Percentiles rank a stretch among this genome's conserved stretches.
phyloP scores from a whole-genome alignment of 306 rosid genomes.

The Vigna unguiculata region DNA sequence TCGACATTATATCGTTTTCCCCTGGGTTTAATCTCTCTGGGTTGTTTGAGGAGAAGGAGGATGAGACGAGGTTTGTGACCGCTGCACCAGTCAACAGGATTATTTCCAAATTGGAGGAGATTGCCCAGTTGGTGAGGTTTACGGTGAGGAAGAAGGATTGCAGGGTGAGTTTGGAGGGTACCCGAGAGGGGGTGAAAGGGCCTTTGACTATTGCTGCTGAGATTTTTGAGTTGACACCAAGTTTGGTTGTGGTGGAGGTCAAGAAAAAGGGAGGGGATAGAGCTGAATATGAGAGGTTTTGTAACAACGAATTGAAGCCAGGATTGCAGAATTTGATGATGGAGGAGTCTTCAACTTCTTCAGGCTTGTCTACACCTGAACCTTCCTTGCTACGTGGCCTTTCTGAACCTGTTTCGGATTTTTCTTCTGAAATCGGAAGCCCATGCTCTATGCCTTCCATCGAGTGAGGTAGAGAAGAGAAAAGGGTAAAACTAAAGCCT shows the following conservation, averaged over 20 bases:
- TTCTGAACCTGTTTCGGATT: conserved; percentile 34
- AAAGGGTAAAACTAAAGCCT: conserved; percentile 44
- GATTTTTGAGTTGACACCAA: conserved; percentile 82
- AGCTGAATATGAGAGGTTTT: conserved; percentile 76
- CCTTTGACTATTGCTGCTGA: conserved; percentile 89
- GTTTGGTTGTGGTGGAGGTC: conserved; percentile 84
- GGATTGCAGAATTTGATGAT: conserved; percentile 66
- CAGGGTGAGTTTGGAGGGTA: conserved; percentile 85
- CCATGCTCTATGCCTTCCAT: conserved; percentile 14
- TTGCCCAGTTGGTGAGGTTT: conserved; percentile 76
- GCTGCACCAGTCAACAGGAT: conserved; percentile 74
- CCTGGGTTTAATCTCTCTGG: conserved; percentile 86
- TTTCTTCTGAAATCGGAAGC: conserved; percentile 23
- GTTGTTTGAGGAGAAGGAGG: conserved; percentile 85
- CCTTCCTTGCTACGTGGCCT: conserved; percentile 36
- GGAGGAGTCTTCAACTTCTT: conserved; percentile 59
- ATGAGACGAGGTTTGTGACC: conserved; percentile 76
- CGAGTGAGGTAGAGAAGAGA: conserved; percentile 23
- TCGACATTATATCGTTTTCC: conserved; percentile 84
- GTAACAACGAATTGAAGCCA: conserved; percentile 68
- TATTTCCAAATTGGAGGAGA: conserved; percentile 85
- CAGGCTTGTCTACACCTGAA: conserved; percentile 45
- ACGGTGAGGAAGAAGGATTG: conserved; percentile 91
- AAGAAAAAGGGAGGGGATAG: conserved; percentile 90
- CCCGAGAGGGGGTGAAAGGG: conserved; percentile 81